phyloP scores from a whole-genome alignment of 1,284 basidiomycete genomes.

The Boletus smithii region DNA sequence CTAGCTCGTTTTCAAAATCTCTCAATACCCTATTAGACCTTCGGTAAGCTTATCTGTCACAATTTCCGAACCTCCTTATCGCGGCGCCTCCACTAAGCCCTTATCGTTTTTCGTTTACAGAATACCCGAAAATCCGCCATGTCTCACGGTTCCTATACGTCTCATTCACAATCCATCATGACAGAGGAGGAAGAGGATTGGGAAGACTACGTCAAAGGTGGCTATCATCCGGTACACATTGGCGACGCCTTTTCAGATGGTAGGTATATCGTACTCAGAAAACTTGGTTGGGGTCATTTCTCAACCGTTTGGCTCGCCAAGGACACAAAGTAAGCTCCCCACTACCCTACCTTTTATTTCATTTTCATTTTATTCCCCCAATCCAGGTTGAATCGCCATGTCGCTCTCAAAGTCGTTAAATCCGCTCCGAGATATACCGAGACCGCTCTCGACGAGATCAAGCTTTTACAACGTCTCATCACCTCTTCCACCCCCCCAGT shows the following conservation, averaged over 20 bases:
- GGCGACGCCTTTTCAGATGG: slow-evolving; percentile 89
- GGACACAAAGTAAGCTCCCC: slow-evolving; percentile 67
- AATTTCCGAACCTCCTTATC: slow-evolving; percentile 30
- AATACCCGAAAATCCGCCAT: slow-evolving; percentile 35
- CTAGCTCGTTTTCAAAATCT: background rate
- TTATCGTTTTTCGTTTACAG: slow-evolving; percentile 27
- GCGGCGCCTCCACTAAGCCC: slow-evolving; percentile 7
- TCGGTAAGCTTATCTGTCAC: slow-evolving; percentile 33
- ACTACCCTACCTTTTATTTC: background rate
- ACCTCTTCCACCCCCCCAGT: slow-evolving; percentile 75
- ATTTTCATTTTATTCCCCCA: slow-evolving; percentile 6
- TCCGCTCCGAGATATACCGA: slow-evolving; percentile 97
- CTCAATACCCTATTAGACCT: slow-evolving; percentile 29
- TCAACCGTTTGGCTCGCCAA: slow-evolving; percentile 91
- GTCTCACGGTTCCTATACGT: slow-evolving; percentile 50
- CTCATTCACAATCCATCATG: slow-evolving; percentile 57
- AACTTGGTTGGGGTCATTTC: slow-evolving; percentile 99
- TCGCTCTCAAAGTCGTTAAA: slow-evolving; percentile 98
- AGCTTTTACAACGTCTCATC: slow-evolving; percentile 93
- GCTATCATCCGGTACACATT: slow-evolving; percentile 95
- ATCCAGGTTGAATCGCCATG: slow-evolving; percentile 87
- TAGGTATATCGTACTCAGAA: slow-evolving; percentile 88
- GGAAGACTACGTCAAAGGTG: slow-evolving; percentile 87
- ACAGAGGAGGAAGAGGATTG: slow-evolving; percentile 81
- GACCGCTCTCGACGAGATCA: slow-evolving; percentile 98